Conservation (phyloP, 2,329 filamentous ascomycete genomes). For the Chaetomium olivaceum region DNA sequence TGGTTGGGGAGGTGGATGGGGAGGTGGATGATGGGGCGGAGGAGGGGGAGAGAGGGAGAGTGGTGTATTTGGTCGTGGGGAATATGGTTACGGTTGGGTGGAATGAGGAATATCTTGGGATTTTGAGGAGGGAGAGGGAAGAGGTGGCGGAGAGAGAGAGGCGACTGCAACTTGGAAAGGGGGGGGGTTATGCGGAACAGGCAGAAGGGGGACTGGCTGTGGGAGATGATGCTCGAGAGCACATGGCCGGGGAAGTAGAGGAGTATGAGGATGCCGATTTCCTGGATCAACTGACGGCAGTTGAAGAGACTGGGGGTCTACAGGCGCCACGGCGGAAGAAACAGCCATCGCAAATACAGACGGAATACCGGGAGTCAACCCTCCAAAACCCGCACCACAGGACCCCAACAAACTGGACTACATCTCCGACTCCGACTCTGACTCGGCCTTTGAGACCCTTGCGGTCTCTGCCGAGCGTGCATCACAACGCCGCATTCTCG, state of each 20-base stretch:
- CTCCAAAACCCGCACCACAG: conserved; percentile 19
- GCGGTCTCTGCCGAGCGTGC: conserved; percentile 19
- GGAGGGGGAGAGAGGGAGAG: conserved; percentile 24
- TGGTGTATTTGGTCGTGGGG: conserved; percentile 50
- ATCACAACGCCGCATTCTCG: conserved; percentile 19
- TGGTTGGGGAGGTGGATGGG: conserved; percentile 29
- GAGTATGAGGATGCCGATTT: conserved; percentile 2
- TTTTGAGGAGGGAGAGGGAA: conserved; percentile 24
- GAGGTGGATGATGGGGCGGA: not conserved
- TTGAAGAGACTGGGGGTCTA: not conserved
- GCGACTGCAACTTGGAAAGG: not conserved
- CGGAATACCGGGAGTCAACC: not conserved
- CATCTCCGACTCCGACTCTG: conserved; percentile 34
- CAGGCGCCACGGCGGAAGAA: not conserved
- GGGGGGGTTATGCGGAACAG: not conserved
- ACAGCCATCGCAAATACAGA: not conserved
- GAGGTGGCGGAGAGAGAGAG: not conserved
- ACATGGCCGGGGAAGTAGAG: not conserved
- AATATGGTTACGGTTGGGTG: conserved; percentile 51
- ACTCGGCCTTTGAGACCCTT: conserved; percentile 32
- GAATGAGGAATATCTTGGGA: conserved; percentile 45
- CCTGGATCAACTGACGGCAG: conserved; percentile 7
- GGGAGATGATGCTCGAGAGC: not conserved
- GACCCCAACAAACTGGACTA: conserved; percentile 4
- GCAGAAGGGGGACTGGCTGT: not conserved